Conservation (phyloP, 2,329 filamentous ascomycete genomes). For the Phaeosphaeriaceae sp. region DNA sequence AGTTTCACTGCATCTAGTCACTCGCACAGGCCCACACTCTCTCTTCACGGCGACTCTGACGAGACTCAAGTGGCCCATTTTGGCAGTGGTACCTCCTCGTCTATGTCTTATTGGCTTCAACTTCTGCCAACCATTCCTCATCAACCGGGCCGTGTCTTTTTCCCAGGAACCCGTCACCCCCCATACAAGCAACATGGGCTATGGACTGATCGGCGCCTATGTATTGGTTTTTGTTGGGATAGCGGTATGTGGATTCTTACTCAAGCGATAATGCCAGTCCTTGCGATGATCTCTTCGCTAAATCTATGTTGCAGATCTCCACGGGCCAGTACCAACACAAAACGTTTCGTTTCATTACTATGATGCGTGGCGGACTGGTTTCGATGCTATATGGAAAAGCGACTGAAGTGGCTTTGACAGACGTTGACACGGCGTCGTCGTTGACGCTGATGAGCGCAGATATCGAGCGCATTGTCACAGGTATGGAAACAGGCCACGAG, state of each 20-base stretch:
- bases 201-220: slow-evolving; percentile 44
- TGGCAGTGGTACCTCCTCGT: slow-evolving; percentile 39
- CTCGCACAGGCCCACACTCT: slow-evolving; percentile 24
- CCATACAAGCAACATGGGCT: slow-evolving; percentile 37
- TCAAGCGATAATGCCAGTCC: not conserved
- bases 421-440: slow-evolving; percentile 39
- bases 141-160: slow-evolving; percentile 39
- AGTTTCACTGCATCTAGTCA: slow-evolving; percentile 13
- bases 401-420: slow-evolving; percentile 32
- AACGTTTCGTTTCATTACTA: slow-evolving; percentile 44
- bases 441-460: slow-evolving; percentile 48
- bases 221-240: slow-evolving; percentile 44
- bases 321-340: slow-evolving; percentile 45
- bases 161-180: slow-evolving; percentile 22
- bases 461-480: slow-evolving; percentile 43
- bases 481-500: slow-evolving; percentile 45
- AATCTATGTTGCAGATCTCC: slow-evolving; percentile 30
- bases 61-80: slow-evolving; percentile 37
- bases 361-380: slow-evolving; percentile 46
- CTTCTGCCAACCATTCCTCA: slow-evolving; percentile 47
- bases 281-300: slow-evolving; percentile 12
- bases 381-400: slow-evolving; percentile 46
- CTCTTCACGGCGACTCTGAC: slow-evolving; percentile 35
- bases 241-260: slow-evolving; percentile 30
- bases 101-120: slow-evolving; percentile 45